phyloP scores from a whole-genome alignment of 306 rosid genomes.

The Quercus berberidifolia region DNA sequence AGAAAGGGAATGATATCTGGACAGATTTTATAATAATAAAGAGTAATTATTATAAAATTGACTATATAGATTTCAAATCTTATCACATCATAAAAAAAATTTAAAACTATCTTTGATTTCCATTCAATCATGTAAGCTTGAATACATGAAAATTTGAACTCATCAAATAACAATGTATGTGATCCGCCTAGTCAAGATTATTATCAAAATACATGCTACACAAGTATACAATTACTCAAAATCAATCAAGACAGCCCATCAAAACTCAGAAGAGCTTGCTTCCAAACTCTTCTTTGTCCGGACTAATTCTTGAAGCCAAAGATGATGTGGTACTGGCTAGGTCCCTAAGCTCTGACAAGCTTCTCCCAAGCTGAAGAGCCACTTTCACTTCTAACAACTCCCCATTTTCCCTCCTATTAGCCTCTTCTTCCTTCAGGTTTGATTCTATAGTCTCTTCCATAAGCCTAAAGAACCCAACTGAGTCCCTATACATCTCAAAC shows the following conservation, averaged over 20 bases:
- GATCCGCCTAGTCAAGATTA: not conserved
- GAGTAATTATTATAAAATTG: no score
- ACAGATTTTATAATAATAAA: no score
- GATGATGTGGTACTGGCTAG: slow-evolving; percentile 25
- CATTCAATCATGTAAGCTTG: not conserved
- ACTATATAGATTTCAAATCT: no score
- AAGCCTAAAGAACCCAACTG: no score
- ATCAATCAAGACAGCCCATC: not conserved
- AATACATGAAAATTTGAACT: not conserved
- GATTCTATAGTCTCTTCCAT: slow-evolving; percentile 10
- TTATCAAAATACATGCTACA: not conserved
- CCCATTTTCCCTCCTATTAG: slow-evolving; percentile 55
- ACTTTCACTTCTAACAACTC: slow-evolving; percentile 41
- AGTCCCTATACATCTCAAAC: no score
- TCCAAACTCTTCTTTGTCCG: slow-evolving; percentile 34
- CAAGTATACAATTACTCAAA: no score
- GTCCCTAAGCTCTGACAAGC: slow-evolving; percentile 40
- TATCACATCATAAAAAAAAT: no score
- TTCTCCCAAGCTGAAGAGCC: slow-evolving; percentile 52
- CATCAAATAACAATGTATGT: not conserved
- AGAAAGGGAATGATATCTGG: no score
- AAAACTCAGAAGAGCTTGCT: slow-evolving; percentile 39
- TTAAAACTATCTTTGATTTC: not conserved
- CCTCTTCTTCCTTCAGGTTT: slow-evolving; percentile 30
- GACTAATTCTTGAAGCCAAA: slow-evolving; percentile 13